phyloP scores from a whole-genome alignment of 139 green algal species.

The Yamagishiella unicocca region DNA sequence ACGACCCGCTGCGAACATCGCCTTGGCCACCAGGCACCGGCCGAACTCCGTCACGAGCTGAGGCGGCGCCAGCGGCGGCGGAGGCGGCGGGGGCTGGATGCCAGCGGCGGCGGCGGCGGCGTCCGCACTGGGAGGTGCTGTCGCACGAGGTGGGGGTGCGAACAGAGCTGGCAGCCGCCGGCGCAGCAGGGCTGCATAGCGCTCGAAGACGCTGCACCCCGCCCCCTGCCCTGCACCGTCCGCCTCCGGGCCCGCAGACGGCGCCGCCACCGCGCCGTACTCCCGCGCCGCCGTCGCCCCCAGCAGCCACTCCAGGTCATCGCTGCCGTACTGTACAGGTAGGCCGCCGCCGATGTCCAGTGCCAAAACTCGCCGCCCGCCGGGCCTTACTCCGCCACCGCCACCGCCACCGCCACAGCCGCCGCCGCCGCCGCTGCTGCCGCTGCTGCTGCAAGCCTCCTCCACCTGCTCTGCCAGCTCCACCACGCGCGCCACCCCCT shows the following conservation, averaged over 20 bases:
- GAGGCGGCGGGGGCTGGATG: not conserved
- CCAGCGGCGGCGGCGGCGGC: not conserved
- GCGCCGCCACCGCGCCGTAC: not conserved
- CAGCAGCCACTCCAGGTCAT: slow-evolving; percentile 36
- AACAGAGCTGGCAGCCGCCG: slow-evolving; percentile 50
- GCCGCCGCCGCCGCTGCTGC: not conserved
- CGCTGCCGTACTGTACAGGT: slow-evolving; percentile 50
- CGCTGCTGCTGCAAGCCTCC: slow-evolving; percentile 1
- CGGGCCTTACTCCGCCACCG: not conserved
- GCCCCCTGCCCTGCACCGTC: not conserved
- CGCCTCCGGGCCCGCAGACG: not conserved
- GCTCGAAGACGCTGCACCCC: slow-evolving; percentile 38
- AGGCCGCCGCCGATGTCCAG: slow-evolving; percentile 53
- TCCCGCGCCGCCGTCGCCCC: not conserved
- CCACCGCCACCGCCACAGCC: not conserved
- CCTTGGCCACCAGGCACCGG: slow-evolving; percentile 57
- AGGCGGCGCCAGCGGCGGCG: not conserved
- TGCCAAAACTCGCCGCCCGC: not conserved
- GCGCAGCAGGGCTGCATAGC: slow-evolving; percentile 39
- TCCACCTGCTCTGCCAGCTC: slow-evolving; percentile 8
- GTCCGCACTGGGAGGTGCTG: too few species aligned
- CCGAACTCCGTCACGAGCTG: slow-evolving; percentile 59
- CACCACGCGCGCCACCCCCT: slow-evolving; percentile 21
- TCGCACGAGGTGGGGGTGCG: not conserved
- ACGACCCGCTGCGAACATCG: slow-evolving; percentile 28